Conservation (phyloP, 2,329 filamentous ascomycete genomes). For the Aspergillus costaricaensis region DNA sequence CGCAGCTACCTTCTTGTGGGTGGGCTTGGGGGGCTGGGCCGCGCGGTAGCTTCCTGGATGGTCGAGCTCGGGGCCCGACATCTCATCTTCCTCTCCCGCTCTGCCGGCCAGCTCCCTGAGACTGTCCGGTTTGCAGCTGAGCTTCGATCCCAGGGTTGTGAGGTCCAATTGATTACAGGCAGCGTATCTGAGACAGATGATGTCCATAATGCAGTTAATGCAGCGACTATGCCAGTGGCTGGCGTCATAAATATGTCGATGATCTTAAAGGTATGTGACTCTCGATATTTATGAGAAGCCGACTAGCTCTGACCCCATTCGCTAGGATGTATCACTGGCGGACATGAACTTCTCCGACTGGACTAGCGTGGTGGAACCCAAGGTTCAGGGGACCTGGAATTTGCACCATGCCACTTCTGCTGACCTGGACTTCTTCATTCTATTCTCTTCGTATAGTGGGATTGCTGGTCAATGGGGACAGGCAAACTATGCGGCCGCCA, state of each 20-base stretch:
- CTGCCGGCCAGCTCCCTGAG: not conserved
- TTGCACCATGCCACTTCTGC: not conserved
- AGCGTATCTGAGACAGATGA: not conserved
- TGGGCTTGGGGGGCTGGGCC: not conserved
- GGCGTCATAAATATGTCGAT: not conserved
- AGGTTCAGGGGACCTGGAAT: slow-evolving; percentile 2
- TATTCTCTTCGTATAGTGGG: not conserved
- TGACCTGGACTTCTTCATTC: not conserved
- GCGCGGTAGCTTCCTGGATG: not conserved
- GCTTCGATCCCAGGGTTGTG: not conserved
- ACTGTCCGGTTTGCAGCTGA: not conserved
- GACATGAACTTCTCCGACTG: not conserved
- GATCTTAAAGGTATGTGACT: not conserved
- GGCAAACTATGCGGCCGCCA: not conserved
- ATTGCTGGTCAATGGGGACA: not conserved
- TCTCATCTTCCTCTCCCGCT: not conserved
- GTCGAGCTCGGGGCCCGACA: not conserved
- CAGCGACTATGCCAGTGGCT: not conserved
- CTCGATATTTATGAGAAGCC: not conserved
- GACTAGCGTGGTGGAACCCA: not conserved
- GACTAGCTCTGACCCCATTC: not conserved
- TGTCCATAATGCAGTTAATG: not conserved
- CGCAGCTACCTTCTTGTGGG: not conserved
- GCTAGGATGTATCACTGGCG: not conserved
- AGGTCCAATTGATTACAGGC: not conserved